These are phyloP conservation scores for Globisporangium cederbergense DNA, from an alignment of 352 stramenopile genomes.

Conservation along the genomic window DNA sequence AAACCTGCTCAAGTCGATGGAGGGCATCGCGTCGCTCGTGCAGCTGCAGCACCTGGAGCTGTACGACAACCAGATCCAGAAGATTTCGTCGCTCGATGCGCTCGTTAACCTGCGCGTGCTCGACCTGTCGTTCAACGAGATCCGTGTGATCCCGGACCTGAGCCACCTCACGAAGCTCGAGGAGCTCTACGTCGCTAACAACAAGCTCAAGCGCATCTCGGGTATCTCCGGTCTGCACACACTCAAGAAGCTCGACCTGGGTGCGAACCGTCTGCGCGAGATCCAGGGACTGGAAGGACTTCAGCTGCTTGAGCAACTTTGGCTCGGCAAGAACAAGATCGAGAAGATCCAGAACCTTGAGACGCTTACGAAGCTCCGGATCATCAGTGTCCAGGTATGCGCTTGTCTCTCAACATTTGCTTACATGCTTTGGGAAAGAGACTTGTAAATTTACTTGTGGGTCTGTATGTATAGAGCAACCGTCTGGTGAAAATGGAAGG, in stretches of 20 bases:
- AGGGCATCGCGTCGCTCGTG: constrained; percentile 51
- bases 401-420: background rate
- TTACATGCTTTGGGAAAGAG: background rate
- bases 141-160: constrained; percentile 87
- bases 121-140: constrained; percentile 97
- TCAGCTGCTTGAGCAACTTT: constrained; percentile 92
- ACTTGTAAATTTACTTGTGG: background rate
- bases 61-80: constrained; percentile 97
- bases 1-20: constrained; percentile 81
- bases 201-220: constrained; percentile 96
- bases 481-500: constrained; percentile 91
- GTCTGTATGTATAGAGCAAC: constrained; percentile 86
- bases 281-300: constrained; percentile 93
- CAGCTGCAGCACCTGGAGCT: constrained; percentile 93
- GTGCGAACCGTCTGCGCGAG: constrained; percentile 92
- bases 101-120: constrained; percentile 80
- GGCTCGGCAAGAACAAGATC: constrained; percentile 99
- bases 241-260: constrained; percentile 95
- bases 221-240: constrained; percentile 82
- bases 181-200: constrained; percentile 95
- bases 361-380: constrained; percentile 85
- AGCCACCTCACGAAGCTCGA: constrained; percentile 82
- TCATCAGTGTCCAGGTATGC: constrained; percentile 71
- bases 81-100: constrained; percentile 58
- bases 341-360: constrained; percentile 87